A percentile compares a stretch with the other conserved stretches of the same genome.
phyloP scores from a whole-genome alignment of 768 basidiomycete genomes.

The Asterophora lycoperdoides region DNA sequence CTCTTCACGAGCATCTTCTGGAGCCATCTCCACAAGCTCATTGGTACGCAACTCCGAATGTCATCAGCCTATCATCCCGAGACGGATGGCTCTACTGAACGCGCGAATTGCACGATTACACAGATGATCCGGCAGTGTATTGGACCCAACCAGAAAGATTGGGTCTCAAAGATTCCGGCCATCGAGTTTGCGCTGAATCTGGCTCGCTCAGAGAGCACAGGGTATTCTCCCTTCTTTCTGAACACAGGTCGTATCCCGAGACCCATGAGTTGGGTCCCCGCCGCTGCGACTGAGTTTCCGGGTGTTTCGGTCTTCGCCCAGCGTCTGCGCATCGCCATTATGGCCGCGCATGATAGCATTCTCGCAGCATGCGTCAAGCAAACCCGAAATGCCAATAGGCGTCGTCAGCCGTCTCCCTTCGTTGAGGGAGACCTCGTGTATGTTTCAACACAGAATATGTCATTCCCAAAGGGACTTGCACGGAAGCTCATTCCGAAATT shows the following conservation, averaged over 20 bases:
- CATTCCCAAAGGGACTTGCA: neutral
- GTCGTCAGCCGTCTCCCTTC: conserved; percentile 1
- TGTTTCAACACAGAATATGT: conserved; percentile 6
- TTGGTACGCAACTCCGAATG: conserved; percentile 22
- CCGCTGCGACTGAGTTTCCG: conserved; percentile 9
- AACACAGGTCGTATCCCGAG: conserved; percentile 18
- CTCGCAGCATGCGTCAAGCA: conserved; percentile 19
- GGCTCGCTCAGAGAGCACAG: conserved; percentile 29
- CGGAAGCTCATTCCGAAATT: neutral
- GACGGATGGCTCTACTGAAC: conserved; percentile 26
- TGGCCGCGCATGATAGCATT: conserved; percentile 28
- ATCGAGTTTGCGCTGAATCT: conserved; percentile 37
- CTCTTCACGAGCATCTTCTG: conserved; percentile 12
- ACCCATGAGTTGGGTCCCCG: conserved; percentile 16
- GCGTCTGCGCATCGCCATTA: conserved; percentile 16
- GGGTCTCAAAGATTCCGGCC: conserved; percentile 23
- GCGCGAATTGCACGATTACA: conserved; percentile 25
- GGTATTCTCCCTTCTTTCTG: conserved; percentile 31
- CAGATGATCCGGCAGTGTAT: conserved; percentile 27
- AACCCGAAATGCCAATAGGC: conserved; percentile 20
- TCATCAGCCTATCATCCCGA: conserved; percentile 21
- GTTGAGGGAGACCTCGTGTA: neutral
- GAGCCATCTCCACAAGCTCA: conserved; percentile 15
- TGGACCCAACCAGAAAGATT: conserved; percentile 21
- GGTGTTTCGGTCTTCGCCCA: conserved; percentile 24